Evolutionary conservation across 2,329 filamentous ascomycete genomes (phyloP).

Genomic region (Emmonsia crescens): DNA sequence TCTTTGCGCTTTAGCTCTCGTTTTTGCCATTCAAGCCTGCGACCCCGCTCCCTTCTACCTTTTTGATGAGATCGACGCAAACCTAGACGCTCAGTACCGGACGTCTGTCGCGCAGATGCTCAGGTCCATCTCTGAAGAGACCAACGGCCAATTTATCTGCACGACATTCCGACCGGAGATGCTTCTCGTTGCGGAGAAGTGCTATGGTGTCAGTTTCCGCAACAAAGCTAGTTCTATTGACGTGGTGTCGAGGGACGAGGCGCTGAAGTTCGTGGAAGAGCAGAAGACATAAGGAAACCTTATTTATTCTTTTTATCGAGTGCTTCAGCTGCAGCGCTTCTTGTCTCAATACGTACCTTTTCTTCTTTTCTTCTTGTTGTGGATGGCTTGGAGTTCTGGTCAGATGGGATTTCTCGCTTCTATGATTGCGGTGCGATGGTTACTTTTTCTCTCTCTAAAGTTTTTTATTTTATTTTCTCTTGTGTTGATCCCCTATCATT

Average conservation of each 20-base stretch:
- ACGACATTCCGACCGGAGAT: conserved; percentile 98
- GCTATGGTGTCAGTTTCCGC: conserved; percentile 83
- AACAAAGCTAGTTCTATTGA: conserved; percentile 94
- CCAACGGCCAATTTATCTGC: conserved; percentile 80
- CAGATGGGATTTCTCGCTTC: background rate
- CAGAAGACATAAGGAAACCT: conserved; percentile 41
- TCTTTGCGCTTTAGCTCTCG: conserved; percentile 90
- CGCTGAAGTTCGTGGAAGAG: conserved; percentile 87
- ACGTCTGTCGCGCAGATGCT: conserved; percentile 89
- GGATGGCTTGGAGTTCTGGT: conserved; percentile 3
- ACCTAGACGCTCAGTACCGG: conserved; percentile 93
- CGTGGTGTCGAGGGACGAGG: conserved; percentile 76
- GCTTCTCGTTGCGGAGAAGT: conserved; percentile 89
- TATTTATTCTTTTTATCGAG: background rate
- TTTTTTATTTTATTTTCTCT: background rate
- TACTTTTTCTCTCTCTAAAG: background rate
- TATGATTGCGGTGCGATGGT: background rate
- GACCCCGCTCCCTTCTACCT: conserved; percentile 98
- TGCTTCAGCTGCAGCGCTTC: conserved; percentile 3
- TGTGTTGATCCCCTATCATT: background rate
- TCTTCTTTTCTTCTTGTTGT: background rate
- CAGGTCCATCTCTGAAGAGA: conserved; percentile 55
- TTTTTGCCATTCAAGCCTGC: conserved; percentile 97
- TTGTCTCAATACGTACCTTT: background rate
- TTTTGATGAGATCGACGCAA: conserved; percentile 98